Evolutionary conservation across 805 yeast species (phyloP).

Genomic region (Komagataella pseudopastoris): DNA sequence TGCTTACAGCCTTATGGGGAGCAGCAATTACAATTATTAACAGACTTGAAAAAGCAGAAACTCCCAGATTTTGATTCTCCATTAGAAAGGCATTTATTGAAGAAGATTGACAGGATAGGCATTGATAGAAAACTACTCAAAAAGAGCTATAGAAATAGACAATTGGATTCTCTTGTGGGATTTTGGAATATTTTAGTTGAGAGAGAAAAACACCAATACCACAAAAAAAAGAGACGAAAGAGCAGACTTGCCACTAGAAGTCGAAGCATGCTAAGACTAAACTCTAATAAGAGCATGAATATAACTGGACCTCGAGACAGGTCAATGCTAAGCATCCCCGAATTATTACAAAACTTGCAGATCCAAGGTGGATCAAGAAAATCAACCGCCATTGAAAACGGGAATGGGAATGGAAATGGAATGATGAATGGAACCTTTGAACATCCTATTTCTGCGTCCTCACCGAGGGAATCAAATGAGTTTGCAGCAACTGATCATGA

Average conservation of each 20-base stretch:
- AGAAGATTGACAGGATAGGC: slow-evolving; percentile 45
- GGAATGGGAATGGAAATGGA: slow-evolving; percentile 10
- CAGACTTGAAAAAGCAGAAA: slow-evolving; percentile 11
- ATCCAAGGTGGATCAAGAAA: background rate
- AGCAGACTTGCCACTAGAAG: slow-evolving; percentile 7
- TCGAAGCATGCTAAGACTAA: slow-evolving; percentile 16
- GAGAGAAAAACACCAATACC: slow-evolving; percentile 17
- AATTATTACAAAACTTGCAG: background rate
- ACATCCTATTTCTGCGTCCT: background rate
- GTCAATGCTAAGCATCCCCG: background rate
- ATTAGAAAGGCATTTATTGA: slow-evolving; percentile 52
- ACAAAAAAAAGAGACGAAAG: slow-evolving; percentile 4
- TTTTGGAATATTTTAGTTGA: slow-evolving; percentile 60
- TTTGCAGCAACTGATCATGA: background rate
- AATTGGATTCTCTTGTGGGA: slow-evolving; percentile 64
- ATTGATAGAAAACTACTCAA: slow-evolving; percentile 49
- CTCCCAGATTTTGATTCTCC: slow-evolving; percentile 5
- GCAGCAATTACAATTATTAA: slow-evolving; percentile 24
- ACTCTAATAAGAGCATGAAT: slow-evolving; percentile 7
- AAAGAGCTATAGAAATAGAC: slow-evolving; percentile 39
- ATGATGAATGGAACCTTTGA: slow-evolving; percentile 9
- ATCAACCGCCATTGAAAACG: slow-evolving; percentile 4
- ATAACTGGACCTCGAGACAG: background rate
- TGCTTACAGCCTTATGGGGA: slow-evolving; percentile 33
- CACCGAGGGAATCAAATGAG: background rate